A percentile compares a stretch with the other conserved stretches of the same genome.
Evolutionary conservation across 2,329 filamentous ascomycete species (phyloP).

Genomic region (Calonectria hongkongensis): DNA sequence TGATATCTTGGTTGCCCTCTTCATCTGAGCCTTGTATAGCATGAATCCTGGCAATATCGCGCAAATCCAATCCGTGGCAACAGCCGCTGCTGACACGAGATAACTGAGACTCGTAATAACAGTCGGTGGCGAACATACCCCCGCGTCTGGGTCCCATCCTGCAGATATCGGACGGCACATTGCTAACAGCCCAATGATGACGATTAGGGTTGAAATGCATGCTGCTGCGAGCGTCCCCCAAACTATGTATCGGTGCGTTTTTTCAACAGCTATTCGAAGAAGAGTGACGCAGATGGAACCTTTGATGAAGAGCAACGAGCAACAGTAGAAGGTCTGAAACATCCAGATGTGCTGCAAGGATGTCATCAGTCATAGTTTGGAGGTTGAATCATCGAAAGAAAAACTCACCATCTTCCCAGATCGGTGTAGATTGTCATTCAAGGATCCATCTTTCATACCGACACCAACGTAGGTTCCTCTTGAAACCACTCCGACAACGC

Average conservation of each 20-base stretch:
- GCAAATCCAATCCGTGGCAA: slow-evolving; percentile 53
- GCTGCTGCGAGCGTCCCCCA: slow-evolving; percentile 33
- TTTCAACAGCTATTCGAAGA: slow-evolving; percentile 51
- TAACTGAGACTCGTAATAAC: slow-evolving; percentile 50
- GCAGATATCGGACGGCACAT: slow-evolving; percentile 53
- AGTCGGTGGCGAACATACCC: slow-evolving; percentile 43
- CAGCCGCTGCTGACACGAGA: slow-evolving; percentile 52
- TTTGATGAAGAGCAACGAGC: slow-evolving; percentile 9
- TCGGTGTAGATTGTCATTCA: slow-evolving; percentile 1
- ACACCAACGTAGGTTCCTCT: not conserved
- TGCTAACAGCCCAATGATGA: slow-evolving; percentile 48
- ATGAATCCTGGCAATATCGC: slow-evolving; percentile 53
- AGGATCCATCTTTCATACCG: not conserved
- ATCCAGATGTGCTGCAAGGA: not conserved
- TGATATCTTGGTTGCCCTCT: slow-evolving; percentile 47
- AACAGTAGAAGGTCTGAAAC: slow-evolving; percentile 7
- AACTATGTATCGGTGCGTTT: slow-evolving; percentile 42
- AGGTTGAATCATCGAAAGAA: too few relatives aligned
- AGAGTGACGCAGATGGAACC: slow-evolving; percentile 52
- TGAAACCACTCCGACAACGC: not conserved
- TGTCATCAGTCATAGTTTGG: not conserved
- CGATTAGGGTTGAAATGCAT: slow-evolving; percentile 45
- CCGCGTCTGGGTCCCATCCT: slow-evolving; percentile 45
- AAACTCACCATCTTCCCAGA: not conserved
- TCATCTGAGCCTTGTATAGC: slow-evolving; percentile 55